phyloP scores from a whole-genome alignment of 2,329 filamentous ascomycete genomes.

The Paracoccidioides lutzii region DNA sequence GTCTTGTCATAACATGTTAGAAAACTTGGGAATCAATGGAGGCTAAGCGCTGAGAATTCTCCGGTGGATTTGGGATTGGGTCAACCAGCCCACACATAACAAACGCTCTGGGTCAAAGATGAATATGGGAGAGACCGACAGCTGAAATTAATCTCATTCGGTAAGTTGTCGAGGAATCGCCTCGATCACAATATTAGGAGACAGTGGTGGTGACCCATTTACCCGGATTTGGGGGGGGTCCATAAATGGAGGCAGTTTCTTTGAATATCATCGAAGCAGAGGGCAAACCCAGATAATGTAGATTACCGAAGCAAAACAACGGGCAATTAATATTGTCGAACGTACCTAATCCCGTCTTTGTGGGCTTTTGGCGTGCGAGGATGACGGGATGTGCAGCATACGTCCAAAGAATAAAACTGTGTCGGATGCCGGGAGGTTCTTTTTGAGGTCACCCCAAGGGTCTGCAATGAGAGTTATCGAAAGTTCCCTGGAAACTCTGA shows the following conservation, averaged over 20 bases:
- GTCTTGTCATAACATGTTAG: not conserved
- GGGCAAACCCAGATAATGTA: not conserved
- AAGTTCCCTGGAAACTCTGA: not conserved
- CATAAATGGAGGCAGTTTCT: not conserved
- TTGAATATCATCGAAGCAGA: not conserved
- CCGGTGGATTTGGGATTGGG: not conserved
- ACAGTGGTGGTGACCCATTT: not conserved
- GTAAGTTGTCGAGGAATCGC: not conserved
- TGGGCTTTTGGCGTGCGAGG: not conserved
- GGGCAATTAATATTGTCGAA: not conserved
- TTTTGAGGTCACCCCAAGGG: not conserved
- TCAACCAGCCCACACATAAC: not conserved
- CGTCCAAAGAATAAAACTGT: not conserved
- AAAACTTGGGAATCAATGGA: not conserved
- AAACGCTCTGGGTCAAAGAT: not conserved
- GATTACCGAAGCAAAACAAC: not conserved
- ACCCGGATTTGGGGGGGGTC: not conserved
- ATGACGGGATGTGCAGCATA: not conserved
- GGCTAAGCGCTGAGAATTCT: not conserved
- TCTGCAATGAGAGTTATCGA: not conserved
- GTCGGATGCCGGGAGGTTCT: not conserved
- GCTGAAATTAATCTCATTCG: not conserved
- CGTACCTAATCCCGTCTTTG: not conserved
- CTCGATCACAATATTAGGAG: not conserved
- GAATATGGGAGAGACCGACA: not conserved